Evolutionary conservation across 2,329 filamentous ascomycete genomes (phyloP).

Genomic region (Apiospora rasikravindrae): DNA sequence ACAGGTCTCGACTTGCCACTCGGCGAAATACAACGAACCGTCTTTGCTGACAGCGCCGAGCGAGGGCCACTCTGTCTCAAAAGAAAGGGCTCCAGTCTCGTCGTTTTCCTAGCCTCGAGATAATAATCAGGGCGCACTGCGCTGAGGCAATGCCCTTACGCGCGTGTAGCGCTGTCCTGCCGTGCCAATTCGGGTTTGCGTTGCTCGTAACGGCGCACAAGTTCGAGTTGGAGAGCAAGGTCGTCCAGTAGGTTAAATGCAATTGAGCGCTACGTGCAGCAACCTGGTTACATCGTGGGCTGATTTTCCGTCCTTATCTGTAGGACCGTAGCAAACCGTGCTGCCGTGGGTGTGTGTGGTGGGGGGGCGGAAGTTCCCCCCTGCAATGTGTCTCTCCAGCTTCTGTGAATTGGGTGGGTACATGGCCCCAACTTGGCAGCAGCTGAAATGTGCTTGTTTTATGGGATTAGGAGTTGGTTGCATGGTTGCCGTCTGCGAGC

Average conservation of each 20-base stretch:
- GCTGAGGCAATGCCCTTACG: background rate
- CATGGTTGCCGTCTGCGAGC: background rate
- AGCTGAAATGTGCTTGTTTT: slow-evolving; percentile 7
- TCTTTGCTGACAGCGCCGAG: background rate
- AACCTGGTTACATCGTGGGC: background rate
- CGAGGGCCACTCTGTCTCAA: background rate
- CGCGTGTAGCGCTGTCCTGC: background rate
- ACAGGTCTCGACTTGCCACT: background rate
- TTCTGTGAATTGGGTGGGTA: background rate
- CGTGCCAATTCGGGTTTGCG: background rate
- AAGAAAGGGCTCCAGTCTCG: background rate
- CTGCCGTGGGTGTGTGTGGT: background rate
- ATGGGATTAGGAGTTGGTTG: background rate
- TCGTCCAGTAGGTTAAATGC: background rate
- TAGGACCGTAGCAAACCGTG: background rate
- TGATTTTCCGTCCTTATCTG: background rate
- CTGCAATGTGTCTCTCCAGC: background rate
- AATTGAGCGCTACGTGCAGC: background rate
- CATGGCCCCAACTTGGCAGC: background rate
- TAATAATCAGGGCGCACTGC: background rate
- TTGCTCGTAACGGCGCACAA: background rate
- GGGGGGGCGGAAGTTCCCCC: background rate
- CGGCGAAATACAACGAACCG: slow-evolving; percentile 4
- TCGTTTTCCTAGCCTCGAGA: background rate
- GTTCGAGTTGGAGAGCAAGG: background rate